Percentiles rank a stretch among this genome's conserved stretches.
These are phyloP conservation scores for Moniliophthora roreri DNA, from an alignment of 1,284 basidiomycete species.

Conservation along the genomic window DNA sequence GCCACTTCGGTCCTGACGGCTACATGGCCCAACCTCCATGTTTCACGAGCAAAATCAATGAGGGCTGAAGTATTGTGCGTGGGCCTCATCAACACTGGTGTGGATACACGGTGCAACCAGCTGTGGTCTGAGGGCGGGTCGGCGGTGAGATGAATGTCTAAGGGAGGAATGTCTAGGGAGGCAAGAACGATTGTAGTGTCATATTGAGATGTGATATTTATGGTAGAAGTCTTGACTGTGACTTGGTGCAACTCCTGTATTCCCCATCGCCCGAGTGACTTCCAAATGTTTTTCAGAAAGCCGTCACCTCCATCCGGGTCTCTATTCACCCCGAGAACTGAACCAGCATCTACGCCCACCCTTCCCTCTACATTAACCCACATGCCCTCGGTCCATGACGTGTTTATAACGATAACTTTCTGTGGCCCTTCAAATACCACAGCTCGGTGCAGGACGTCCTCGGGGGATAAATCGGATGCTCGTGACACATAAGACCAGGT, in stretches of 20 bases:
- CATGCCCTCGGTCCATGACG: constrained; percentile 56
- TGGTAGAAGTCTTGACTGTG: constrained; percentile 51
- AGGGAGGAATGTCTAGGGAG: constrained; percentile 41
- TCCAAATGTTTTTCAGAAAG: constrained; percentile 50
- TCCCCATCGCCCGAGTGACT: constrained; percentile 65
- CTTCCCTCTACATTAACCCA: constrained; percentile 58
- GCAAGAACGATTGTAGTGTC: constrained; percentile 43
- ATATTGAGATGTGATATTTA: constrained; percentile 44
- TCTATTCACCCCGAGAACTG: constrained; percentile 53
- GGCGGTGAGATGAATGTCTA: constrained; percentile 57
- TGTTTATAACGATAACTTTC: constrained; percentile 57
- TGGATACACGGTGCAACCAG: constrained; percentile 60
- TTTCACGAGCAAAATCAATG: constrained; percentile 50
- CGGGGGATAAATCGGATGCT: constrained; percentile 50
- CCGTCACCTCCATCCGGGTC: constrained; percentile 36
- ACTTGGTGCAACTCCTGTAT: constrained; percentile 53
- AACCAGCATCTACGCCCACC: constrained; percentile 65
- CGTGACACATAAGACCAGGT: constrained; percentile 64
- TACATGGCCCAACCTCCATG: constrained; percentile 56
- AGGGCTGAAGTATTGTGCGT: constrained; percentile 51
- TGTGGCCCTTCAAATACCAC: constrained; percentile 61
- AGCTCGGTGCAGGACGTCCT: constrained; percentile 56
- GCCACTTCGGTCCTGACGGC: constrained; percentile 42
- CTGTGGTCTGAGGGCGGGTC: constrained; percentile 52
- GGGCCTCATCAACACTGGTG: constrained; percentile 52